Evolutionary conservation across 1,139 yeast genomes (phyloP), one percentile per base, ranked within the genome.

Genomic region (Taphrina communis): DNA sequence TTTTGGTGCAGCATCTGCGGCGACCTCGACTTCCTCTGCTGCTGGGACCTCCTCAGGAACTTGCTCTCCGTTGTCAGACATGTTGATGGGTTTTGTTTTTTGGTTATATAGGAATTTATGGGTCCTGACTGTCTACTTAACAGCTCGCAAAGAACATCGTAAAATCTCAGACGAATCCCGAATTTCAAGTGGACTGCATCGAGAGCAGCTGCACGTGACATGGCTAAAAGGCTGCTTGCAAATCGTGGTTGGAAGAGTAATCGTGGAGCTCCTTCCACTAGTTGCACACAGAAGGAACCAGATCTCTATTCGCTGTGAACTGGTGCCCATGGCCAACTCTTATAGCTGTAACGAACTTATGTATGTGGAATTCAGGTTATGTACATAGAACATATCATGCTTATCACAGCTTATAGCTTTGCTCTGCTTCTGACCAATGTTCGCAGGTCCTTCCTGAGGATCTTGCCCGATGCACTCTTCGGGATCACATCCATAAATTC

Each of bases 21-120:
- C 91, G 82, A 88, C 96, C 83, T 87, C 96, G 81, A 88, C 90
- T 83, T 89, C 88, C 81, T 83, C 86, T 82, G 88, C 91, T n/a
- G 59, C 61, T 41, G 67, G 61, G 75, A 81, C 83, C 83, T 85
- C 87, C 66, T 66, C 69, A 38, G 68, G 68, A 7, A 65, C 68
- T 63, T 63, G 61, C 53, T 63, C 67, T 19, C 67, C 67, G 67
- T 63, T 63, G 67, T 63, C 67, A 44, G 67, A 63, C 67, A 63
- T 63, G 46, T 14, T 41, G 38, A n/a, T 7, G 4, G 31, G 3
- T 44, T 50, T 50, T 21, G 21, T 7, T 17, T 50, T 9, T 21
- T 17, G 53, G 19, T 35, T 31, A 44, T n/a, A 25, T 25, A 46
- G 53, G 19, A 44, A 35, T 42, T 55, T 55, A 58, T 58, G 62